Evolutionary conservation across 768 basidiomycete species (phyloP), one percentile per base, ranked within the genome.

Genomic region (Tephrocybe sp.): DNA sequence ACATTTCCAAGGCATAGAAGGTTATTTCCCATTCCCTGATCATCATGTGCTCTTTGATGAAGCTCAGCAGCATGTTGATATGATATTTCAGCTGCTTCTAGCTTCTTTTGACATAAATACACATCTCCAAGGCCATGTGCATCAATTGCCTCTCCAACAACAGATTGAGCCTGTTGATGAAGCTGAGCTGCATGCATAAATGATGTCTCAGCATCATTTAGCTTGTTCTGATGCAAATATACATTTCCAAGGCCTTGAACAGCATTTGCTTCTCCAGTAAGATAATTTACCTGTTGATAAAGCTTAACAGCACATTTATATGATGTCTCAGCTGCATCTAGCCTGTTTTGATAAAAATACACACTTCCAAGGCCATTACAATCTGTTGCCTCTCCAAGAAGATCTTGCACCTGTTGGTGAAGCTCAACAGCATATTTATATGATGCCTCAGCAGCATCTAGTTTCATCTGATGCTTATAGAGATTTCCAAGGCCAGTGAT

Each of bases 111-210:
- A 8, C 14, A 14, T 14, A 34, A 34, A 8, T 34, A 14, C 33
- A 14, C 33, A 8, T 8, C 14, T 20, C 34, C 44, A 14, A 34
- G 33, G 9, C 14, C 14, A 14, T 14, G 9, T 9, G 14, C 33
- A 34, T 34, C 14, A 14, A 9, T 34, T 14, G 33, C 33, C 14
- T 34, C 33, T 4, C 44, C 44, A 45, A 33, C 9, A 45, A 45
- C 44, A 45, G 10, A 11, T 6, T 48, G 35, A 10, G 47, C 20
- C 23, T 48, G 47, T 39, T 44, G 52, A 36, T 62, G 55, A 22
- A 62, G 61, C 45, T 54, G 45, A 11, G 58, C 39, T 4, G 60
- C 59, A 33, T 36, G 47, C 11, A 31, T 20, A 13, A 62, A 59
- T 13, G 51, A 60, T 23, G 20, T 39, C 26, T 62, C 57, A 3